These are phyloP conservation scores for Flaveria ramosissima DNA, from an alignment of 129 eudicot genomes.

Conservation along the genomic window DNA sequence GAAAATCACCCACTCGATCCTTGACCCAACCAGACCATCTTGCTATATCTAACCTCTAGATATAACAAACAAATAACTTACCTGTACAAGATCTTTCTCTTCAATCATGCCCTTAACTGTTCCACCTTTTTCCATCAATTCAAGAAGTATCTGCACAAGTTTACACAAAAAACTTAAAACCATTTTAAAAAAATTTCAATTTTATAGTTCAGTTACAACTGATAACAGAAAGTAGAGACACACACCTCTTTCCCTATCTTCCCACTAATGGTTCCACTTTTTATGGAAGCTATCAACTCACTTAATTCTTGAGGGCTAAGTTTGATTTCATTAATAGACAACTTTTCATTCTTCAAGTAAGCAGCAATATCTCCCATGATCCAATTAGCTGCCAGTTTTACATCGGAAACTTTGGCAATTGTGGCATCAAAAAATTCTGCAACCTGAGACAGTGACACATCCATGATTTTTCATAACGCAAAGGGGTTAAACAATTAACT, in stretches of 20 bases:
- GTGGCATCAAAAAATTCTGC: constrained; percentile 89
- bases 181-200: not conserved
- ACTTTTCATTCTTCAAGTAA: constrained; percentile 76
- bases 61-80: constrained; percentile 35
- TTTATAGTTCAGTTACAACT: not conserved
- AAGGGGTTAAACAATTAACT: not conserved
- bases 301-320: constrained; percentile 82
- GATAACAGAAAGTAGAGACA: constrained; percentile 2
- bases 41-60: constrained; percentile 6
- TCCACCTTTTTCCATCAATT: constrained; percentile 92
- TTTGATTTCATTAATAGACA: constrained; percentile 71
- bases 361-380: constrained; percentile 97
- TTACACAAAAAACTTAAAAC: constrained; percentile 19
- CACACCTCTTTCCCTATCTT: constrained; percentile 94
- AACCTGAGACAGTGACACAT: constrained; percentile 46
- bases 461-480: not conserved
- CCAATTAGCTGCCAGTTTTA: constrained; percentile 91
- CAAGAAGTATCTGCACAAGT: constrained; percentile 77
- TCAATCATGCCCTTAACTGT: constrained; percentile 87
- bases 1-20: constrained; percentile 8
- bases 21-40: not conserved
- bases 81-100: constrained; percentile 96
- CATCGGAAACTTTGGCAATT: constrained; percentile 66
- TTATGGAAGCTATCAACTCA: constrained; percentile 77
- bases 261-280: constrained; percentile 84